Base-by-base conservation (phyloP, 2,329 filamentous ascomycete genomes). In the Chlorencoelia australis region DNA sequence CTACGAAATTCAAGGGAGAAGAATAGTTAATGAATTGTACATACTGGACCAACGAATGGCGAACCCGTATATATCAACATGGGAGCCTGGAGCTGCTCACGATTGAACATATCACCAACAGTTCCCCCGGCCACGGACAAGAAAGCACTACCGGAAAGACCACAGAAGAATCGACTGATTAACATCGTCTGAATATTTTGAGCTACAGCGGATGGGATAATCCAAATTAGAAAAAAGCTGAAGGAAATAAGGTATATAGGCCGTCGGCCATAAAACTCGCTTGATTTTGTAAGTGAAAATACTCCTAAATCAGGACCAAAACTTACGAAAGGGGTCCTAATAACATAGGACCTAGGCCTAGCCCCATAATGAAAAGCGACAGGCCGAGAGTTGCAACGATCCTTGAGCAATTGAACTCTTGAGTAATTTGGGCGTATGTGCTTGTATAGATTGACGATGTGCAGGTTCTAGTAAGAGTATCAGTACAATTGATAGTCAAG, bases 401-500 rank as follows among this genome's bases (percentile, higher is more conserved):
- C 38, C 73, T 70, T 0, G 82, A 81, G 49, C 73, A 72, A 46
- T 73, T 62, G 50, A 94, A 93, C 41, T 93, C 82, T 17, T 66
- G 62, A 44, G 79, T 75, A 60, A 94, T 75, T 58, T 91, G 82
- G 13, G 52, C 55, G 57, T 94, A 95, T 0, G 83, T 91, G 9
- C 75, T 75, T 1, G 86, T 89, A 59, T 95, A 94, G 50, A 94
- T 76, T n/a, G 86, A 91, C 31, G 82, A 88, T 2, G 83, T 75
- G 55, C 80, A 86, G 7, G 87, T 94, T 36, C 82, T 87, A 33
- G 17, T 9, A 35, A 19, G 13, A 25, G 6, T 25, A 24, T 24
- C 7, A 24, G 21, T 24, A 24, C 11, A 24, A 7, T 11, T 7
- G 21, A 6, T 25, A 10, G 22, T 25, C 6, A 3, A 3, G 22